phyloP scores from a whole-genome alignment of 306 rosid genomes.

The Gynostemma pentaphyllum region DNA sequence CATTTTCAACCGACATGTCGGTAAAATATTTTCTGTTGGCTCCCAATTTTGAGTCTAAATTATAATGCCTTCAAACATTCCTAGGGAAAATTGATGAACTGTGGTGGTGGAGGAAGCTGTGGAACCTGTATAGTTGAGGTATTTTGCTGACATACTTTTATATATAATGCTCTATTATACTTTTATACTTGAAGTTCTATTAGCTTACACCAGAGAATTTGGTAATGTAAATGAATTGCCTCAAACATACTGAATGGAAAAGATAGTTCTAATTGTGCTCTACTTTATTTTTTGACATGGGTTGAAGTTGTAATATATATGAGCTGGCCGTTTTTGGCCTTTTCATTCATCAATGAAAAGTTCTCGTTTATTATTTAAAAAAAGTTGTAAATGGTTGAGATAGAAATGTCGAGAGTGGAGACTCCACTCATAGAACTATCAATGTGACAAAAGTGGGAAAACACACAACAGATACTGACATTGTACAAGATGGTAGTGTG shows the following conservation, averaged over 20 bases:
- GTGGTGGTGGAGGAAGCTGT: slow-evolving; percentile 90
- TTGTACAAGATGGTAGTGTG: background rate
- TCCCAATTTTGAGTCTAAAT: background rate
- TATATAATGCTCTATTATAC: background rate
- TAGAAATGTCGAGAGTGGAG: background rate
- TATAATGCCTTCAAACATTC: background rate
- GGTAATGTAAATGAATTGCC: background rate
- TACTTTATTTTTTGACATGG: background rate
- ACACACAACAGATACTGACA: background rate
- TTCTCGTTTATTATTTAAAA: no score
- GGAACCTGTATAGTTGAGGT: slow-evolving; percentile 94
- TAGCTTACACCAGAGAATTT: background rate
- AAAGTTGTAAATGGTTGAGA: background rate
- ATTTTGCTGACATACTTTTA: slow-evolving; percentile 3
- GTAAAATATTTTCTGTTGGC: background rate
- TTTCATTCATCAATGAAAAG: no score
- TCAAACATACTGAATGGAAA: background rate
- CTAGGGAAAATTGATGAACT: slow-evolving; percentile 92
- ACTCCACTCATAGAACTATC: background rate
- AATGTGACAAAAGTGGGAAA: background rate
- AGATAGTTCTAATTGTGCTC: background rate
- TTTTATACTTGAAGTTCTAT: background rate
- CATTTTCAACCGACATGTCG: background rate
- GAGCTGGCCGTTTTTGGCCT: no score
- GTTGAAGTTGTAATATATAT: no score